These are phyloP conservation scores for Dendrothele bispora DNA, from an alignment of 768 basidiomycete species.

Conservation along the genomic window DNA sequence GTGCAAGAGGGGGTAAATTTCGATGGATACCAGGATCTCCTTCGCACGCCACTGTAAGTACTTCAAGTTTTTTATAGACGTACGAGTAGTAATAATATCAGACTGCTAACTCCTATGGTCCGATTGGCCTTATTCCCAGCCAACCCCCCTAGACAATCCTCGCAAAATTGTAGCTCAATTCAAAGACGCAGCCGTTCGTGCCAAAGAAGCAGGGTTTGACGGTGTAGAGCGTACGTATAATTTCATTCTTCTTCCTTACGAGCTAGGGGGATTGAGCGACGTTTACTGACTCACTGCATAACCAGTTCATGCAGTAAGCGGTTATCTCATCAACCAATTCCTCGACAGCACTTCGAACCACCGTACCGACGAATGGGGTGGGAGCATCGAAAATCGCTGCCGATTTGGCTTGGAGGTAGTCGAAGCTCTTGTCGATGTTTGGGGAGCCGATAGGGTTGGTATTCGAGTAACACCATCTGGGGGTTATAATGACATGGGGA, in stretches of 20 bases:
- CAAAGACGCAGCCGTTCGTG: constrained; percentile 29
- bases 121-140: constrained; percentile 6
- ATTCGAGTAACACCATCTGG: constrained; percentile 12
- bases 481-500: constrained; percentile 33
- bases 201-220: constrained; percentile 36
- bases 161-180: constrained; percentile 22
- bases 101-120: too few species aligned
- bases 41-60: constrained; percentile 23
- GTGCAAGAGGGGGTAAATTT: constrained; percentile 26
- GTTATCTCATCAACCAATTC: constrained; percentile 36
- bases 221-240: constrained; percentile 28
- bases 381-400: constrained; percentile 38
- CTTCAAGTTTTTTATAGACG: neutral
- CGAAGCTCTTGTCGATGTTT: constrained; percentile 29
- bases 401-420: constrained; percentile 38
- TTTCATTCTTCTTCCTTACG: too few species aligned
- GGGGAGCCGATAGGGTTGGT: constrained; percentile 28
- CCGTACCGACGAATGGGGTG: constrained; percentile 44
- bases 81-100: neutral
- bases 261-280: too few species aligned
- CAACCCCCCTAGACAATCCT: constrained; percentile 28
- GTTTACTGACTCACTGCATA: neutral
- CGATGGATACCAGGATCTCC: constrained; percentile 19
- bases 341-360: constrained; percentile 30
- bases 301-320: constrained; percentile 23